Percentiles rank a stretch among this genome's conserved stretches.
phyloP scores from a whole-genome alignment of 2,329 filamentous ascomycete species.

The Zasmidium angulare region DNA sequence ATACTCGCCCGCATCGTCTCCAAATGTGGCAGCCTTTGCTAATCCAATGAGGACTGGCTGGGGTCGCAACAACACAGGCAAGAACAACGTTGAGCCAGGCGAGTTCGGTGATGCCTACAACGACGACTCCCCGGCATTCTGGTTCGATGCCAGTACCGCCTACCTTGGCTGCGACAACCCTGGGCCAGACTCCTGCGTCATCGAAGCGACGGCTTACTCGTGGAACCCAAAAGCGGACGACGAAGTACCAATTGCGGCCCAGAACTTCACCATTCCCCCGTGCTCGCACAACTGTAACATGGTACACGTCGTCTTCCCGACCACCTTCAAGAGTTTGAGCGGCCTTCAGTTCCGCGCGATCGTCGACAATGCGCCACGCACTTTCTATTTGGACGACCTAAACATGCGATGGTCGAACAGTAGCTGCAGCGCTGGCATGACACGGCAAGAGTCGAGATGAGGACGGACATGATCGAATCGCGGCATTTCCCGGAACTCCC shows the following conservation, averaged over 20 bases:
- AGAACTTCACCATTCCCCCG: constrained; percentile 42
- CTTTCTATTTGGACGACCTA: constrained; percentile 52
- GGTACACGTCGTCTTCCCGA: constrained; percentile 43
- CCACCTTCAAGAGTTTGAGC: constrained; percentile 43
- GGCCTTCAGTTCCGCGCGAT: constrained; percentile 52
- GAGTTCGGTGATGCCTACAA: constrained; percentile 49
- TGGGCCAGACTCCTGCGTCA: constrained; percentile 39
- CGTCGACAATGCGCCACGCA: constrained; percentile 34
- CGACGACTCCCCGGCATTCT: constrained; percentile 47
- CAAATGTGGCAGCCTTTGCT: constrained; percentile 50
- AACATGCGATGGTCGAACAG: constrained; percentile 52
- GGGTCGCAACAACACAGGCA: background rate
- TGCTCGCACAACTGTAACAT: constrained; percentile 47
- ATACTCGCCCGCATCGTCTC: constrained; percentile 46
- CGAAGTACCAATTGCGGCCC: constrained; percentile 36
- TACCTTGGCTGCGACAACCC: constrained; percentile 51
- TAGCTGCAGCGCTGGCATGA: constrained; percentile 49
- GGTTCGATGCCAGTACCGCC: constrained; percentile 51
- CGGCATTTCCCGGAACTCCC: background rate
- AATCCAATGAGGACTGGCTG: constrained; percentile 17
- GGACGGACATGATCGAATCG: background rate
- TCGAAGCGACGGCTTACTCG: constrained; percentile 49
- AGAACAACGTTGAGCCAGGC: constrained; percentile 37
- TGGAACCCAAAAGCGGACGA: constrained; percentile 39
- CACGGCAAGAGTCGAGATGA: background rate